Evolutionary conservation across 202 grass and related monocot species (phyloP), one percentile per base, ranked within the genome.

Genomic region (Miscanthus sacchariflorus): DNA sequence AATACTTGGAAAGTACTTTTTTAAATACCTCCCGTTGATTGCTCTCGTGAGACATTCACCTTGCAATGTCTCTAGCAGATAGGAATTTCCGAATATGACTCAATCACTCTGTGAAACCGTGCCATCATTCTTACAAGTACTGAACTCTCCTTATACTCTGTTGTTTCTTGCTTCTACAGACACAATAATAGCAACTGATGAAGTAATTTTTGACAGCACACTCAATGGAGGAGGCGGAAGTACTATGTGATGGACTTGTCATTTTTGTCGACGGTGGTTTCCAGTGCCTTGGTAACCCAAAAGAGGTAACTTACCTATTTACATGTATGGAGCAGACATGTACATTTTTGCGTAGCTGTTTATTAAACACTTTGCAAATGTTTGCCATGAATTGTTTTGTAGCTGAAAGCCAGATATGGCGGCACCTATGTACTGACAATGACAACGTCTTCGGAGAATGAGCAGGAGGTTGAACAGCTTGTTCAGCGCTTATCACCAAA

Each of bases 91-190:
- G 28, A 30, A 30, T 30, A 30, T 30, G 28, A 30, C 28, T 30
- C 28, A 30, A 30, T 30, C 28, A 30, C 28, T 30, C 28, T 30
- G 28, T 30, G 28, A 30, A 88, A 96, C 46, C 91, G 96, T 11
- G 94, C 94, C 44, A 99, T 99, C 56, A 95, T 99, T 92, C 93
- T 99, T 86, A 99, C 96, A 85, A 99, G 96, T 99, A 94, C 5
- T 77, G 80, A 72, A 21, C 19, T 69, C 92, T 87, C 17, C 70
- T 52, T 42, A 72, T 64, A 15, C 30, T 85, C 17, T 36, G 35
- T 36, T 82, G 27, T 85, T 17, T 18, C 28, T 43, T 82, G 19
- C 27, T 65, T 90, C 5, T 35, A 30, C 59, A 64, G 1, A 50
- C 24, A 38, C 13, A 14, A 71, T 49, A 76, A 70, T 66, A 1